Conservation (phyloP, 768 basidiomycete genomes). For the Tricholoma hemisulphureum region DNA sequence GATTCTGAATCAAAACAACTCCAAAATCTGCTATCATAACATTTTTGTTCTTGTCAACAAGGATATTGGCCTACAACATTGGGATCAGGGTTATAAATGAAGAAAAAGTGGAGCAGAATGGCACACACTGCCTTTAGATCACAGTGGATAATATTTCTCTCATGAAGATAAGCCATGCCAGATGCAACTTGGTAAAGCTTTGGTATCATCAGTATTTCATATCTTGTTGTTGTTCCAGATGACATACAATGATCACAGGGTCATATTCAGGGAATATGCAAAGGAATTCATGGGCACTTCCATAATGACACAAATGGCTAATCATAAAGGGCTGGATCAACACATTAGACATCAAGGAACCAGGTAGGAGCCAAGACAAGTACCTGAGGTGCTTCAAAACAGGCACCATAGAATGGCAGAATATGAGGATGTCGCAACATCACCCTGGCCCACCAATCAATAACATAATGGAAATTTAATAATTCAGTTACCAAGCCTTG, state of each 20-base stretch:
- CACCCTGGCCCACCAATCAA: neutral
- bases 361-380: neutral
- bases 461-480: neutral
- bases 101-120: neutral
- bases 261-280: neutral
- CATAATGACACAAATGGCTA: conserved; percentile 3
- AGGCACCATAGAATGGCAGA: conserved; percentile 1
- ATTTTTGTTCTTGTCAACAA: conserved; percentile 33
- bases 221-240: neutral
- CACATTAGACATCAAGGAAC: neutral
- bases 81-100: neutral
- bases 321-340: conserved; percentile 8
- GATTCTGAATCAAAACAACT: conserved; percentile 37
- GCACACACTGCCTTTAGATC: conserved; percentile 27
- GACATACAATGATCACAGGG: conserved; percentile 10
- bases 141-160: conserved; percentile 24
- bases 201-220: neutral
- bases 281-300: conserved; percentile 8
- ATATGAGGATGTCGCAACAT: neutral
- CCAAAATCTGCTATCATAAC: conserved; percentile 50
- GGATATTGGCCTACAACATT: conserved; percentile 38
- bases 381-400: neutral
- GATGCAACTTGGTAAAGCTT: conserved; percentile 20
- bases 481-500: neutral
- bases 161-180: conserved; percentile 28